Percentiles rank a stretch among this genome's conserved stretches.
Conservation (phyloP, 2,329 filamentous ascomycete species). For the Xylariomycetidae sp. region DNA sequence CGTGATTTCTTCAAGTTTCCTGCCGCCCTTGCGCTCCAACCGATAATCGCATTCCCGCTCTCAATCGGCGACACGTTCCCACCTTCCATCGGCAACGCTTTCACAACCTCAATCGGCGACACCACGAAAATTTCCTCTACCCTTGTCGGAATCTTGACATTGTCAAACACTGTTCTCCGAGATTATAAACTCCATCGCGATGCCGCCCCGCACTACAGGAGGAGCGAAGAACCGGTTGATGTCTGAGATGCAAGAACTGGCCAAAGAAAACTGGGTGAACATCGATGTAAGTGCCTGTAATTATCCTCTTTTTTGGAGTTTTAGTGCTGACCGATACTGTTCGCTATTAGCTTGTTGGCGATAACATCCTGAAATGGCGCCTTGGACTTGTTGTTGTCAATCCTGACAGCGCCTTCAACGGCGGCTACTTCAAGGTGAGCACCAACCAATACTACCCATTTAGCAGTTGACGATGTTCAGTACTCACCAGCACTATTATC, state of each 20-base stretch:
- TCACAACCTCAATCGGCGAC: too few relatives aligned
- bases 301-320: too few relatives aligned
- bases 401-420: slow-evolving; percentile 84
- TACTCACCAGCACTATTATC: not conserved
- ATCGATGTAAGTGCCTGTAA: slow-evolving; percentile 71
- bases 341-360: slow-evolving; percentile 59
- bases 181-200: too few relatives aligned
- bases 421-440: slow-evolving; percentile 76
- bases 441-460: not conserved
- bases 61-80: too few relatives aligned
- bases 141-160: too few relatives aligned
- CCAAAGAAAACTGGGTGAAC: slow-evolving; percentile 90
- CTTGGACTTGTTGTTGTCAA: slow-evolving; percentile 90
- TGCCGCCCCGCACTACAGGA: slow-evolving; percentile 9
- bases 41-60: too few relatives aligned
- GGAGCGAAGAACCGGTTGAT: slow-evolving; percentile 77
- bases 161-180: too few relatives aligned
- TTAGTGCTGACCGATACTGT: too few relatives aligned
- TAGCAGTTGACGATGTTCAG: slow-evolving; percentile 2
- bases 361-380: slow-evolving; percentile 84
- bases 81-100: too few relatives aligned
- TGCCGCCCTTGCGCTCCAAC: too few relatives aligned
- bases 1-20: too few relatives aligned
- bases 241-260: slow-evolving; percentile 77
- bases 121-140: too few relatives aligned